Percentiles rank a stretch among this genome's conserved stretches.
These are phyloP conservation scores for Coemansia sp. DNA, from an alignment of 192 early-diverging fungal genomes.

Conservation along the genomic window DNA sequence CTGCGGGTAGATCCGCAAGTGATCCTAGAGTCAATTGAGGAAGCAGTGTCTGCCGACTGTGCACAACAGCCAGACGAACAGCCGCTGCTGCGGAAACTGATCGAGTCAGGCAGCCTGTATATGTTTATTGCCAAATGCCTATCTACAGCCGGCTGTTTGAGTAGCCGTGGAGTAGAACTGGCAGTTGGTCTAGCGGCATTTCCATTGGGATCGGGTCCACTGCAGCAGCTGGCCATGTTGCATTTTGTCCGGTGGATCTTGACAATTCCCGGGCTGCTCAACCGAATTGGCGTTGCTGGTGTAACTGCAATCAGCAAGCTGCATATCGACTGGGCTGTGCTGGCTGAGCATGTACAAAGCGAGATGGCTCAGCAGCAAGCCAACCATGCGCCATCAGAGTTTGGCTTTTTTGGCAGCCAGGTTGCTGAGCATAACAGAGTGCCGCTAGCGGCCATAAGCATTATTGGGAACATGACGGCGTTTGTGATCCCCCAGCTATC, in stretches of 20 bases:
- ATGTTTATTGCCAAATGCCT: slow-evolving; percentile 27
- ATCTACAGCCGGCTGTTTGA: background rate
- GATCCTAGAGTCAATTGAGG: slow-evolving; percentile 3
- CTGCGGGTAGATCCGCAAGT: background rate
- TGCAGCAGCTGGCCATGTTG: slow-evolving; percentile 16
- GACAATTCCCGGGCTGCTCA: slow-evolving; percentile 40
- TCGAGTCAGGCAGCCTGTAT: slow-evolving; percentile 20
- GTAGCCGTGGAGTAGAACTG: background rate
- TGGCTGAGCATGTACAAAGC: slow-evolving; percentile 6
- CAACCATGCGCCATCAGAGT: background rate
- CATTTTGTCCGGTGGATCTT: slow-evolving; percentile 32
- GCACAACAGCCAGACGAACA: background rate
- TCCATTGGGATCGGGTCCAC: slow-evolving; percentile 10
- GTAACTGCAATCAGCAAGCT: slow-evolving; percentile 21
- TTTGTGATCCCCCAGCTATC: slow-evolving; percentile 42
- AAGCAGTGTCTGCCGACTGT: background rate
- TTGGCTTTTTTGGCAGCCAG: slow-evolving; percentile 6
- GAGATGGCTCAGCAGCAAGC: slow-evolving; percentile 14
- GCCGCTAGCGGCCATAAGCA: slow-evolving; percentile 31
- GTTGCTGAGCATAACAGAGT: slow-evolving; percentile 3
- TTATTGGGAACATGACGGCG: slow-evolving; percentile 39
- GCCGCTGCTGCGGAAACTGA: slow-evolving; percentile 16
- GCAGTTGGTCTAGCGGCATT: slow-evolving; percentile 15
- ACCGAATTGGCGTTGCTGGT: slow-evolving; percentile 33
- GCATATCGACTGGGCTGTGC: slow-evolving; percentile 16